Evolutionary conservation across 2,329 filamentous ascomycete species (phyloP).

Genomic region (Neurospora crassa): DNA sequence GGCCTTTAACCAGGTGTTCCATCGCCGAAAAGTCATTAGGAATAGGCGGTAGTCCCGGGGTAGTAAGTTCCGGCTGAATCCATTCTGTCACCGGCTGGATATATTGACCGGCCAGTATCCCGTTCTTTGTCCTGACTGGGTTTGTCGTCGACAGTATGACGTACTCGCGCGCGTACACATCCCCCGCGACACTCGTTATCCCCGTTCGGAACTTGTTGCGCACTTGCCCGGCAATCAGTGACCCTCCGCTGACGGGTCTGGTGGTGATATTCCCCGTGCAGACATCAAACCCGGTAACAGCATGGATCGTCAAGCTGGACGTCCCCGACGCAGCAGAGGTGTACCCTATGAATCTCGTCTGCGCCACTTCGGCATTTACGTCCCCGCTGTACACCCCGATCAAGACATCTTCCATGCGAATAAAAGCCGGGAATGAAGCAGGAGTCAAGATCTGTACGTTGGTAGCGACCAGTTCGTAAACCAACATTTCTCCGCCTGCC

Average conservation of each 20-base stretch:
- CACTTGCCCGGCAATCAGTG: rapidly evolving
- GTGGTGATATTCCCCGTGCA: conserved; percentile 26
- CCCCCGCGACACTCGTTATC: conserved; percentile 17
- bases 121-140: conserved; percentile 23
- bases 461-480: conserved; percentile 27
- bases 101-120: conserved; percentile 26
- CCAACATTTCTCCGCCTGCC: conserved; percentile 20
- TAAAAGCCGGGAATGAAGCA: conserved; percentile 22
- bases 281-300: conserved; percentile 25
- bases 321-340: conserved; percentile 21
- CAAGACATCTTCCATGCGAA: conserved; percentile 26
- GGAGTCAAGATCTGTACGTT: conserved; percentile 28
- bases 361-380: conserved; percentile 25
- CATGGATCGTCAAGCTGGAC: conserved; percentile 24
- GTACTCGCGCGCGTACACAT: conserved; percentile 27
- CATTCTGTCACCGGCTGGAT: conserved; percentile 27
- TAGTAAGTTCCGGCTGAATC: conserved; percentile 28
- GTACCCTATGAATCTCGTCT: conserved; percentile 27
- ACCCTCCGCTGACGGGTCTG: conserved; percentile 22
- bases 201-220: conserved; percentile 28
- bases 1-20: conserved; percentile 25
- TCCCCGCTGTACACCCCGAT: conserved; percentile 27
- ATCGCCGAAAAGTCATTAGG: conserved; percentile 27
- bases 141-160: conserved; percentile 21
- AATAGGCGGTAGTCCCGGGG: conserved; percentile 25